phyloP scores from a whole-genome alignment of 108 stramenopile genomes.

The Discostella pseudostelligera region DNA sequence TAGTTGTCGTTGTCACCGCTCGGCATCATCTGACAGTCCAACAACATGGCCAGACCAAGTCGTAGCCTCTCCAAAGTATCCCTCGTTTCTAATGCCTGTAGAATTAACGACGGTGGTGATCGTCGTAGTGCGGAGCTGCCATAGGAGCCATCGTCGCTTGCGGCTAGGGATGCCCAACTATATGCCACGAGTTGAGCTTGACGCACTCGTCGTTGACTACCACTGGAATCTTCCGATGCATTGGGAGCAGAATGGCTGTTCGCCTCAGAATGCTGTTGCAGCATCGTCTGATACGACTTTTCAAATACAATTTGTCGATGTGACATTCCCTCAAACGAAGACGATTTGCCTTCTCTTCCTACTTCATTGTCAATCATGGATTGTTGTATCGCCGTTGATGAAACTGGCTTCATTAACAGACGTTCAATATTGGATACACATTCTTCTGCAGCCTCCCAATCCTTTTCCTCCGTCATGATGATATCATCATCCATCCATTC shows the following conservation, averaged over 20 bases:
- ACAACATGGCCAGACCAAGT: slow-evolving; percentile 26
- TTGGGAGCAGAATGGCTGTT: neutral
- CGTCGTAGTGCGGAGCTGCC: too few species aligned
- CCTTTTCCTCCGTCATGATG: slow-evolving; percentile 1
- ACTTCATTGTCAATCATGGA: too few species aligned
- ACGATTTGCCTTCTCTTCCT: neutral
- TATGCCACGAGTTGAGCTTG: slow-evolving; percentile 18
- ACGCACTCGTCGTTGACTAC: neutral
- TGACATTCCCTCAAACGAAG: neutral
- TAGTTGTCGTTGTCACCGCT: neutral
- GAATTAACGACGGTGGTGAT: slow-evolving; percentile 10
- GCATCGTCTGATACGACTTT: slow-evolving; percentile 2
- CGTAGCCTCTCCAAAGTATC: slow-evolving; percentile 39
- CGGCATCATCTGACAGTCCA: slow-evolving; percentile 11
- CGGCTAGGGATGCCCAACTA: slow-evolving; percentile 33
- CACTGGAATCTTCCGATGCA: neutral
- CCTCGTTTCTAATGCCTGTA: slow-evolving; percentile 24
- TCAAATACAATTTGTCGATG: slow-evolving; percentile 6
- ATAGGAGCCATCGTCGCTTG: slow-evolving; percentile 9
- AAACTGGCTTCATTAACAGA: slow-evolving; percentile 10
- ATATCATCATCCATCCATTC: slow-evolving; percentile 27
- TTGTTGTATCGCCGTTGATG: neutral
- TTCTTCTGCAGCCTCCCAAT: slow-evolving; percentile 4
- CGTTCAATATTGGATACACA: slow-evolving; percentile 20
- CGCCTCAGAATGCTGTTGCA: slow-evolving; percentile 1